Evolutionary conservation across 148 eudicot species (phyloP), one percentile per base, ranked within the genome.

Genomic region (Selenicereus undatus): DNA sequence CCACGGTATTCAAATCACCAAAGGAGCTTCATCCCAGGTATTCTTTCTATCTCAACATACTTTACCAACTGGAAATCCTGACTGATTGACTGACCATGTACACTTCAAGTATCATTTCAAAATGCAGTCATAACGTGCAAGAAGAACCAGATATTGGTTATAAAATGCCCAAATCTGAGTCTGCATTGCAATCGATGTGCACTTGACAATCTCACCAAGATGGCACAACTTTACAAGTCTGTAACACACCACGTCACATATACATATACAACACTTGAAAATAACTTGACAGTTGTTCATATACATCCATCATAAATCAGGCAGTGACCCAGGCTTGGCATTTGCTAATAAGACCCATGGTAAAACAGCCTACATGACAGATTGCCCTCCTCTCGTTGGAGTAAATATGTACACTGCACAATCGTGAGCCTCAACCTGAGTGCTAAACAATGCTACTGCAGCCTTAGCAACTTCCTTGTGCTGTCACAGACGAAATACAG

Each of bases 371-470:
- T 86, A 88, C 78, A 83, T 83, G 80, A 54, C 82, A 36, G 82
- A 82, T 74, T 26, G 27, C 24, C 27, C 80, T 8, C n/a, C 80
- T 10, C 48, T 78, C 71, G 74, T 52, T 35, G 99, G 98, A 75
- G 99, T 89, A 72, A 96, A 89, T 21, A 92, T 78, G 77, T 87
- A 96, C 92, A 93, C 85, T 82, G 91, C 95, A 75, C 94, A 93
- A 68, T 86, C 88, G 29, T 96, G 98, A 71, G 95, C 79, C 32
- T 90, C 89, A 9, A 96, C 93, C 35, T 18, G 86, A 74, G 87
- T 87, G 8, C 86, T 85, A 78, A 91, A 92, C 7, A 94, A 91
- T 35, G 88, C 86, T 81, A 84, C 88, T 32, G 83, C 87, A 18
- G 91, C 90, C 21, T 32, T 75, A 35, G 84, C 68, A 16, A 94